Conservation (phyloP, 164 flowering plant species). For the Berberis thunbergii region DNA sequence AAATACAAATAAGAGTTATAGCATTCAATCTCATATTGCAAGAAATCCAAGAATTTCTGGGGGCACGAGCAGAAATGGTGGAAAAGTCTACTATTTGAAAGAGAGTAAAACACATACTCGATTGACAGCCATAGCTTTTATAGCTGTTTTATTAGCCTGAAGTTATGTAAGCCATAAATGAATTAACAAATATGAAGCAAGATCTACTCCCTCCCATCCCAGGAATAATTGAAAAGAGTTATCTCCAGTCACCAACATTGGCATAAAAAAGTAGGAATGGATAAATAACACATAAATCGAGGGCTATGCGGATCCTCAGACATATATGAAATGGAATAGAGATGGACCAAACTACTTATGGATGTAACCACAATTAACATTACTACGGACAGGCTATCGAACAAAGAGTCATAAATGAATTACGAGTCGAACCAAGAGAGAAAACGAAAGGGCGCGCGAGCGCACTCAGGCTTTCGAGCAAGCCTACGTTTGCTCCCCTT, state of each 20-base stretch:
- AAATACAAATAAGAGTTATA: too few relatives aligned
- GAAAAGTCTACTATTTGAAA: too few relatives aligned
- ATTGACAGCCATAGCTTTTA: too few relatives aligned
- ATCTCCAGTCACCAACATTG: too few relatives aligned
- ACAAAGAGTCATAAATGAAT: background rate
- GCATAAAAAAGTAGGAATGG: constrained; percentile 2
- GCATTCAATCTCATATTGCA: too few relatives aligned
- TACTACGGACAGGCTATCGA: background rate
- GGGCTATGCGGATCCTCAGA: constrained; percentile 18
- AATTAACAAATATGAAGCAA: too few relatives aligned
- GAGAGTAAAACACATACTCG: too few relatives aligned
- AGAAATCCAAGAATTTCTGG: too few relatives aligned
- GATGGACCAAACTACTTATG: constrained; percentile 3
- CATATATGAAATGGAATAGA: constrained; percentile 19
- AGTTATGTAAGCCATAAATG: too few relatives aligned
- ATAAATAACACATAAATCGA: constrained; percentile 17
- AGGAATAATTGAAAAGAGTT: too few relatives aligned
- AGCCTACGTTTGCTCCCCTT: background rate
- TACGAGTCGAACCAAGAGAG: background rate
- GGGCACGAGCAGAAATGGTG: too few relatives aligned
- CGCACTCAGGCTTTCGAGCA: background rate
- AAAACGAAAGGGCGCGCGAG: background rate
- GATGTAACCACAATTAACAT: constrained; percentile 6
- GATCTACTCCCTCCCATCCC: constrained; percentile 1
- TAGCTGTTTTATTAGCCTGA: too few relatives aligned